phyloP scores from a whole-genome alignment of 345 rosid genomes.

The Acer negundo region DNA sequence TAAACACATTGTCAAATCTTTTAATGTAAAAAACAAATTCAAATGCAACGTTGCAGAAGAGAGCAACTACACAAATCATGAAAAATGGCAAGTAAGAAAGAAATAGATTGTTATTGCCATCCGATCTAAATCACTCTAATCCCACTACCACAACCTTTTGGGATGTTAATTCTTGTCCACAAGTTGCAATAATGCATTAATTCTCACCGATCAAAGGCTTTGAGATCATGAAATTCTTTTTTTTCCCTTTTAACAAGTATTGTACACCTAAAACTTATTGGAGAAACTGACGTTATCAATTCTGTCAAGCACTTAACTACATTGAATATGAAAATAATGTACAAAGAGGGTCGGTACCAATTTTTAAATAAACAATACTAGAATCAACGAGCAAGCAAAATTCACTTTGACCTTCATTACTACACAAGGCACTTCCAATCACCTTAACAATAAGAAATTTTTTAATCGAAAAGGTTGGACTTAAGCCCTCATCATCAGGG shows the following conservation, averaged over 20 bases:
- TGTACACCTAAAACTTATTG: neutral
- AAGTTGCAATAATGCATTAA: neutral
- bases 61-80: neutral
- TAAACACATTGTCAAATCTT: neutral
- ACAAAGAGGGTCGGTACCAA: neutral
- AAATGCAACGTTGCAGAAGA: neutral
- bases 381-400: neutral
- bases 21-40: neutral
- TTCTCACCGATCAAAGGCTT: neutral
- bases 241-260: slow-evolving; percentile 7
- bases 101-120: neutral
- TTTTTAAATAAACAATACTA: neutral
- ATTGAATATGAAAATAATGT: neutral
- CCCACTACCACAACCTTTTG: neutral
- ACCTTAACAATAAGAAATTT: neutral
- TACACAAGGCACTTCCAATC: neutral
- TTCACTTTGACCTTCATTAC: neutral
- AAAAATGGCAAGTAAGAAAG: neutral
- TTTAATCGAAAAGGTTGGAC: neutral
- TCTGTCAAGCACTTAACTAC: neutral
- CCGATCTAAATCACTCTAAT: neutral
- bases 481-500: neutral
- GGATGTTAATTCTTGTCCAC: neutral
- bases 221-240: neutral
- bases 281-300: neutral